Base-by-base conservation (phyloP, 2,329 filamentous ascomycete genomes). In the Colletotrichum godetiae region DNA sequence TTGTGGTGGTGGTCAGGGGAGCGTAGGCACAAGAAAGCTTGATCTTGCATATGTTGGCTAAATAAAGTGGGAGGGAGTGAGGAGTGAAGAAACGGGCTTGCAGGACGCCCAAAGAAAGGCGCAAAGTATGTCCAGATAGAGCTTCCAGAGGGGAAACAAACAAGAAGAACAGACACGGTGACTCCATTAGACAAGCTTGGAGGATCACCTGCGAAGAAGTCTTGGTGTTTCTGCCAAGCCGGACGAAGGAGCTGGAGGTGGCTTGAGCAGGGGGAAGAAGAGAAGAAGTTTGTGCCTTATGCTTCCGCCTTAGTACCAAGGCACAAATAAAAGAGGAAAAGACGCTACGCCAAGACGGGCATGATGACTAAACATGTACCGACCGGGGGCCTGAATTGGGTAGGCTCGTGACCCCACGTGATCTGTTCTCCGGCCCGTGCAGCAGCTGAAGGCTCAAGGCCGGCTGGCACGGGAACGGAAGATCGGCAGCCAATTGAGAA, bases 151-250 rank as follows among this genome's bases (percentile, higher is more conserved):
- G 22, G 12, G 3, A 22, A 27, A 15, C 12, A 11, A 3, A 49
- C 5, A 53, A 7, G 1, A 27, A 11, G 10, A 24, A 53, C 8
- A 27, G 61, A 55, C 49, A 31, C 22, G 15, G 42, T 19, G 24
- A 24, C 35, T 11, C 35, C 53, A 22, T 24, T 4, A 22, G 19
- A 60, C 37, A 67, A 67, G 42, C 27, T 67, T 60, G 56, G 42
- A 46, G 19, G 33, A 42, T 29, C n/a, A 46, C 6, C n/a, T 22
- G 12, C 31, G 22, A 12, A 56, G 31, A 56, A 46, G 46, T 59
- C 59, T 56, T 73, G 35, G 55, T 49, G 60, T 69, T 73, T 70
- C 60, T 70, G 67, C 67, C 60, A 64, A 72, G 69, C 66, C 69
- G 69, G 69, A 27, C 42, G 19, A 19, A 68, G 24, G 13, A 29